Evolutionary conservation across 1,139 yeast species (phyloP), one percentile per base, ranked within the genome.

Genomic region (Magnusiomyces tetraspermus): DNA sequence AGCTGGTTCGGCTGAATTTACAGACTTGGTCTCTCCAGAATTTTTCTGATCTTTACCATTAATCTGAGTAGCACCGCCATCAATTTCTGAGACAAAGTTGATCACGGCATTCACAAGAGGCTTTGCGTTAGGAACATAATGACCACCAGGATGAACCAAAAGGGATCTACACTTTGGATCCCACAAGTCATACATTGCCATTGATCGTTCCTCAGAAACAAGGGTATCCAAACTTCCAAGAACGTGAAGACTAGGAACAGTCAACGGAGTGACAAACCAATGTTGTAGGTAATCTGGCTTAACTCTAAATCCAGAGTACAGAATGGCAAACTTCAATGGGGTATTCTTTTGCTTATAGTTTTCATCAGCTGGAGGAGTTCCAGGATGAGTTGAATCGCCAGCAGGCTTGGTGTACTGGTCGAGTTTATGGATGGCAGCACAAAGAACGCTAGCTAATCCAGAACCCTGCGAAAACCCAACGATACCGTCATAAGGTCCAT

Each of bases 401-500:
- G 11, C 36, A 17, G 21, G 47, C 38, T 28, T 10, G n/a, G 24
- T 33, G 11, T 30, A 33, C 40, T 45, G 40, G 38, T 45, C 61
- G 17, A 67, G 51, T 6, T 61, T 55, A 22, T 60, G 60, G 44
- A 64, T 60, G 52, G 52, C 52, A 31, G 62, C 62, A 51, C 71
- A 63, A 40, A 65, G 57, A 2, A 65, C 55, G 4, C 71, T 80
- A 1, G 94, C 80, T 65, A 92, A 71, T 2, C 95, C 95, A 1
- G 96, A 94, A 58, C 98, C 98, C 67, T 92, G 97, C 21, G 94
- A 83, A 65, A 90, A 92, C 2, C 97, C 97, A 53, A 92, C 71
- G 31, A 90, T 74, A 1, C 97, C 97, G 53, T 82, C 83, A 63
- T 83, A 89, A 0, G 97, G 97, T 0, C 97, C 97, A 58, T 88